These are phyloP conservation scores for Serpula lacrymans DNA, from an alignment of 768 basidiomycete genomes.

Conservation along the genomic window DNA sequence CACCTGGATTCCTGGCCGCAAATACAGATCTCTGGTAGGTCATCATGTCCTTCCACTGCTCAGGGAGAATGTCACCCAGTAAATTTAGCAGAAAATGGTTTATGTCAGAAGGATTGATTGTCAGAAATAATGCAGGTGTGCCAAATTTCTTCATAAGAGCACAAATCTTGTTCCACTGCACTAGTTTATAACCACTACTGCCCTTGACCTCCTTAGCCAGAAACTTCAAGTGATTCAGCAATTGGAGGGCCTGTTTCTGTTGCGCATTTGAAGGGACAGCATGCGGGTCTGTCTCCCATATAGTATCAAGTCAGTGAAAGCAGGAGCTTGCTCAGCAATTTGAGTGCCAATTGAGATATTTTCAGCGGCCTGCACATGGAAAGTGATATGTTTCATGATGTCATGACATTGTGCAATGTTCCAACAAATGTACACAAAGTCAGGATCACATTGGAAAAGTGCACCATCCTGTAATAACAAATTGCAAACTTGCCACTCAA, in stretches of 20 bases:
- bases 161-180: constrained; percentile 36
- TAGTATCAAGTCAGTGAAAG: too few species aligned
- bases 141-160: constrained; percentile 32
- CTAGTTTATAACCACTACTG: constrained; percentile 21
- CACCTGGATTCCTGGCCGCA: background rate
- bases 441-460: too few species aligned
- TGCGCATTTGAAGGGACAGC: background rate
- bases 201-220: constrained; percentile 19
- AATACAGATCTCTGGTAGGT: background rate
- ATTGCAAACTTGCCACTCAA: too few species aligned
- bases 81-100: constrained; percentile 30
- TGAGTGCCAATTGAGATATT: too few species aligned
- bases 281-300: background rate
- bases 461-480: too few species aligned
- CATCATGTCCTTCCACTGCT: background rate
- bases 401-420: too few species aligned
- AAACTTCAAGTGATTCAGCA: constrained; percentile 17
- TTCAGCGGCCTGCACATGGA: too few species aligned
- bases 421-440: too few species aligned
- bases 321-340: too few species aligned
- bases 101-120: constrained; percentile 42
- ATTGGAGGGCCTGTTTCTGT: background rate
- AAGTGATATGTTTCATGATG: too few species aligned
- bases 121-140: constrained; percentile 39
- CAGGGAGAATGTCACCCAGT: constrained; percentile 3